Evolutionary conservation across 1,284 basidiomycete species (phyloP).

Genomic region (Pterulicium gracile): DNA sequence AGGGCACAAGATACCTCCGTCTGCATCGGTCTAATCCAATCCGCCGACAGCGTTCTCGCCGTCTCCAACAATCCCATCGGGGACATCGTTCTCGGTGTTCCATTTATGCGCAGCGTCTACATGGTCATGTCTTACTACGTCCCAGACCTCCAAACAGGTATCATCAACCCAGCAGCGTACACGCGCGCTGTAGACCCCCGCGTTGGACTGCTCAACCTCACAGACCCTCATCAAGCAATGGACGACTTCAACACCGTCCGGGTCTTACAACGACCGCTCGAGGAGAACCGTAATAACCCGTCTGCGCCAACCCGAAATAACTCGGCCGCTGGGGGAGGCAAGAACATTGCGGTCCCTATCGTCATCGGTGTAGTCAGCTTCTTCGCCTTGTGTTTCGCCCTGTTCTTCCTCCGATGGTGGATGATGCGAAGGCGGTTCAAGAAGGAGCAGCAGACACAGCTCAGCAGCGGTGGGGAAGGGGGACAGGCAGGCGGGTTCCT

Average conservation of each 20-base stretch:
- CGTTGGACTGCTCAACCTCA: slow-evolving; percentile 49
- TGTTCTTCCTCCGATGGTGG: slow-evolving; percentile 46
- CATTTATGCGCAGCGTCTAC: slow-evolving; percentile 65
- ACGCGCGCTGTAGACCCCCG: slow-evolving; percentile 26
- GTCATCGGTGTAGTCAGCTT: slow-evolving; percentile 46
- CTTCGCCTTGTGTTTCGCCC: slow-evolving; percentile 36
- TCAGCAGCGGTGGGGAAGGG: slow-evolving; percentile 8
- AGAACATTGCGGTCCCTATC: slow-evolving; percentile 42
- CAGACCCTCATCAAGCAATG: slow-evolving; percentile 44
- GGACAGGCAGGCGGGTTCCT: slow-evolving; percentile 8
- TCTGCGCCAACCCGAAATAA: slow-evolving; percentile 4
- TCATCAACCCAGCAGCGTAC: not conserved
- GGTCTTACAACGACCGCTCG: slow-evolving; percentile 47
- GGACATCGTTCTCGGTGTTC: slow-evolving; percentile 65
- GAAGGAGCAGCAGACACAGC: slow-evolving; percentile 1
- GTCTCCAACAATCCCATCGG: slow-evolving; percentile 24
- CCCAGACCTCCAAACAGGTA: slow-evolving; percentile 20
- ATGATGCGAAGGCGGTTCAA: slow-evolving; percentile 26
- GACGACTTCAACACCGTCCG: slow-evolving; percentile 58
- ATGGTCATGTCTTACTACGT: slow-evolving; percentile 56
- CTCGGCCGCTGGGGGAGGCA: slow-evolving; percentile 4
- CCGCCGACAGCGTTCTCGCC: slow-evolving; percentile 29
- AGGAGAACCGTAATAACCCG: slow-evolving; percentile 7
- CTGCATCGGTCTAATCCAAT: slow-evolving; percentile 60
- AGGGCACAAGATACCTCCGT: slow-evolving; percentile 27